A percentile compares a stretch with the other conserved stretches of the same genome.
Conservation (phyloP, 768 basidiomycete species). For the Lactifluus rugatus region DNA sequence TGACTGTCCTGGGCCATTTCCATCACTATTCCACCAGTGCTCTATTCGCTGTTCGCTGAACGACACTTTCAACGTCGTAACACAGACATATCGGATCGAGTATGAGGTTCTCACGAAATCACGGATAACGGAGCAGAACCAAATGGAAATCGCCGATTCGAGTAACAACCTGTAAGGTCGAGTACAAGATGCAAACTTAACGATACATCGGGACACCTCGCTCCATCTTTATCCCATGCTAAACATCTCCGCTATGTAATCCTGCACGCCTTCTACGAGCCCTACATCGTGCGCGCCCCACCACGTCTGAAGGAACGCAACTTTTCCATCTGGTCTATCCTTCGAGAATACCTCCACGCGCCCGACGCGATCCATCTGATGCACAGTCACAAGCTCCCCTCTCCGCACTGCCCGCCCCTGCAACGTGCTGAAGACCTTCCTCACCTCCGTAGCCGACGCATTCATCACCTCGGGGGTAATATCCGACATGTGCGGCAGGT, state of each 20-base stretch:
- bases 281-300: conserved; percentile 55
- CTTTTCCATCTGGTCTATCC: conserved; percentile 30
- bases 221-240: conserved; percentile 6
- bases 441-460: conserved; percentile 34
- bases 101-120: too few relatives aligned
- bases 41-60: too few relatives aligned
- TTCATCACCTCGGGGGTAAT: conserved; percentile 26
- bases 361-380: conserved; percentile 40
- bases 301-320: conserved; percentile 48
- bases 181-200: too few relatives aligned
- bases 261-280: conserved; percentile 58
- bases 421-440: conserved; percentile 29
- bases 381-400: conserved; percentile 36
- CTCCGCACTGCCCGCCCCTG: conserved; percentile 33
- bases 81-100: too few relatives aligned
- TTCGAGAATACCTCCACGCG: conserved; percentile 43
- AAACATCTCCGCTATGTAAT: conserved; percentile 33
- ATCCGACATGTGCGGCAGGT: conserved; percentile 38
- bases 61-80: too few relatives aligned
- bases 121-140: too few relatives aligned
- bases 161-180: too few relatives aligned
- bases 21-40: too few relatives aligned
- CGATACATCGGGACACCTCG: background rate
- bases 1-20: too few relatives aligned
- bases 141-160: too few relatives aligned